A percentile compares a stretch with the other conserved stretches of the same genome.
Conservation (phyloP, 2,329 filamentous ascomycete species). For the Westerdykella aurantiaca region DNA sequence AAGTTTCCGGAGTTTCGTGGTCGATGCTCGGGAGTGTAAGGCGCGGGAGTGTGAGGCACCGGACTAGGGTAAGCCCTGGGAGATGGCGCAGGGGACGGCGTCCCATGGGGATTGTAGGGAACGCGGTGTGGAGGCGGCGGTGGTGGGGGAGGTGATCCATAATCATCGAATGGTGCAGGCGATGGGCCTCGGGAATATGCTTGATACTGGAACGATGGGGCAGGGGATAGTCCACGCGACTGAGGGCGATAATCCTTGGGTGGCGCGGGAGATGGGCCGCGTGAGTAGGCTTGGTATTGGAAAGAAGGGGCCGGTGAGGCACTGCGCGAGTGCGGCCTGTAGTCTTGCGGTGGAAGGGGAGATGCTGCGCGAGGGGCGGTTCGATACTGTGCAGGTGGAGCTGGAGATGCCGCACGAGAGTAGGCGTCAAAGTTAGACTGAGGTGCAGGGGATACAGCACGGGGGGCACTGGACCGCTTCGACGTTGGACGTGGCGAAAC, state of each 20-base stretch:
- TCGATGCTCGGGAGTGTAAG: slow-evolving; percentile 56
- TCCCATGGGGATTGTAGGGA: slow-evolving; percentile 44
- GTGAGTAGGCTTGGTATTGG: slow-evolving; percentile 34
- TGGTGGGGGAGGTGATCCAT: slow-evolving; percentile 67
- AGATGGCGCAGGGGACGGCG: slow-evolving; percentile 29
- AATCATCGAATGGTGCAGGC: slow-evolving; percentile 17
- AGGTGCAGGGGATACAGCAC: slow-evolving; percentile 25
- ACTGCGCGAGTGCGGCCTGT: slow-evolving; percentile 18
- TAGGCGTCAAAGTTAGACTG: slow-evolving; percentile 16
- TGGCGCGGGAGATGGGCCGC: slow-evolving; percentile 39
- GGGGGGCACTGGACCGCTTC: slow-evolving; percentile 20
- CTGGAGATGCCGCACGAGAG: slow-evolving; percentile 23
- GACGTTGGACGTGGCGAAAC: slow-evolving; percentile 38
- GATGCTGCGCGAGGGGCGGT: slow-evolving; percentile 24
- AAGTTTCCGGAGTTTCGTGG: slow-evolving; percentile 30
- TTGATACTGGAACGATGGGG: slow-evolving; percentile 26
- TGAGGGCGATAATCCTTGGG: slow-evolving; percentile 21
- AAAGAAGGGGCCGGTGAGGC: slow-evolving; percentile 33
- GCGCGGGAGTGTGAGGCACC: slow-evolving; percentile 53
- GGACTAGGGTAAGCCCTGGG: slow-evolving; percentile 34
- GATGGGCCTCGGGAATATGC: slow-evolving; percentile 27
- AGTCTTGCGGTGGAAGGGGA: slow-evolving; percentile 27
- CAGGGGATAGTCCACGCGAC: slow-evolving; percentile 25
- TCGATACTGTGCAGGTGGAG: slow-evolving; percentile 20
- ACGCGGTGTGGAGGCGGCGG: slow-evolving; percentile 75